Evolutionary conservation across 2,329 filamentous ascomycete genomes (phyloP).

Genomic region (Calonectria pseudoreteaudii): DNA sequence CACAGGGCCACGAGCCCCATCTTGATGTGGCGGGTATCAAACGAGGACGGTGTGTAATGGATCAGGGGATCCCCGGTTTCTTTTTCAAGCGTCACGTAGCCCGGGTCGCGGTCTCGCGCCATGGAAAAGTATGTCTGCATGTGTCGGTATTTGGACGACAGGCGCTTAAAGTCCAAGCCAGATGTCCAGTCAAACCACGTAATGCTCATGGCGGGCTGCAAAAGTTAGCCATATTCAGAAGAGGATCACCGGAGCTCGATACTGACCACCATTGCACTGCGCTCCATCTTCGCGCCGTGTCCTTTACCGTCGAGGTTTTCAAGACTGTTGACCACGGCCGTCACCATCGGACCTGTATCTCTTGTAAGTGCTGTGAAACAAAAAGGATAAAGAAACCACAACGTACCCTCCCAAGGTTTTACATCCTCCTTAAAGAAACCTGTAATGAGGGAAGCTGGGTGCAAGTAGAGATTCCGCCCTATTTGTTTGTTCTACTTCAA

Average conservation of each 20-base stretch:
- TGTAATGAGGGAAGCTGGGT: slow-evolving; percentile 14
- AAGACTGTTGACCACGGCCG: slow-evolving; percentile 12
- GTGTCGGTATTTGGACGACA: slow-evolving; percentile 5
- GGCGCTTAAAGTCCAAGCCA: slow-evolving; percentile 14
- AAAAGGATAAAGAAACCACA: not conserved
- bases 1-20: slow-evolving; percentile 75
- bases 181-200: slow-evolving; percentile 14
- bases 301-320: slow-evolving; percentile 24
- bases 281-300: slow-evolving; percentile 21
- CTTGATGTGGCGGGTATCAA: slow-evolving; percentile 75
- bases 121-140: slow-evolving; percentile 19
- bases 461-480: slow-evolving; percentile 23
- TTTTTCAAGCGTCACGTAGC: slow-evolving; percentile 12
- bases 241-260: not conserved
- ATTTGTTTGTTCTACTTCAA: slow-evolving; percentile 12
- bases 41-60: slow-evolving; percentile 71
- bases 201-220: not conserved
- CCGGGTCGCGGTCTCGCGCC: slow-evolving; percentile 17
- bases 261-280: slow-evolving; percentile 14
- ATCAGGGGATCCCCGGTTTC: slow-evolving; percentile 6
- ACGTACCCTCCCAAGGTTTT: slow-evolving; percentile 18
- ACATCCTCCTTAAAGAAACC: slow-evolving; percentile 18
- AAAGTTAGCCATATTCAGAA: not conserved
- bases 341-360: slow-evolving; percentile 3
- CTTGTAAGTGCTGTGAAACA: not conserved